Percentiles rank a stretch among this genome's conserved stretches.
phyloP scores from a whole-genome alignment of 257 asterid genomes.

The Haberlea rhodopensis region DNA sequence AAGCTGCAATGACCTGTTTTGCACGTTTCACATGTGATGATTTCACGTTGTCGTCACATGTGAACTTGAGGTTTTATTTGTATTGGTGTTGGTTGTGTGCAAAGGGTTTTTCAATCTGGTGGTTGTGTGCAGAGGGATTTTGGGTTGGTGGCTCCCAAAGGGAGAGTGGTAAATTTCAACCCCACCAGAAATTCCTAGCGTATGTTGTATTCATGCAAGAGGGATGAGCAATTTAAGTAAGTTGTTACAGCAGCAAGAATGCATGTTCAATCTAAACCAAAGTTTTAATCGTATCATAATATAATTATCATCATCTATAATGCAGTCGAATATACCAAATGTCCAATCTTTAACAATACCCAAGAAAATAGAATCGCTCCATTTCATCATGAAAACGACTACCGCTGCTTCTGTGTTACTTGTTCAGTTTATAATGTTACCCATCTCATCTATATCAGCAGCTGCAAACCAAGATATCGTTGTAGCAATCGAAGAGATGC shows the following conservation, averaged over 20 bases:
- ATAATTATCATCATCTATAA: conserved; percentile 3
- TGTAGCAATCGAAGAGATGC: no score
- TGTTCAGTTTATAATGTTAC: conserved; percentile 19
- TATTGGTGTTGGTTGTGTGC: no score
- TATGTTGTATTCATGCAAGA: conserved; percentile 36
- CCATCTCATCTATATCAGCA: conserved; percentile 27
- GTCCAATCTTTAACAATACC: neutral
- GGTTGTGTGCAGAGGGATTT: no score
- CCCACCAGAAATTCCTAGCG: no score
- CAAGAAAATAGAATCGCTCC: neutral
- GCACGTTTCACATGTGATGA: no score
- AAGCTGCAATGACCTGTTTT: no score
- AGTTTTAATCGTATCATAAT: conserved; percentile 5
- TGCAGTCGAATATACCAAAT: neutral
- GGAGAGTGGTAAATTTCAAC: no score
- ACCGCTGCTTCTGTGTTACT: conserved; percentile 2
- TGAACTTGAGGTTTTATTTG: no score
- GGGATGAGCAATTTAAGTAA: conserved; percentile 31
- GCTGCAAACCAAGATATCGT: conserved; percentile 25
- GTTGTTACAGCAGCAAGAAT: conserved; percentile 47
- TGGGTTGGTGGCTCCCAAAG: no score
- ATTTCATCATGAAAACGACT: neutral
- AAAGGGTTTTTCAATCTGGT: no score
- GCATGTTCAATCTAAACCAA: conserved; percentile 40
- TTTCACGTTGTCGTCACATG: no score